Percentiles rank a stretch among this genome's conserved stretches.
Conservation (phyloP, 805 yeast genomes). For the Lachancea cidri region DNA sequence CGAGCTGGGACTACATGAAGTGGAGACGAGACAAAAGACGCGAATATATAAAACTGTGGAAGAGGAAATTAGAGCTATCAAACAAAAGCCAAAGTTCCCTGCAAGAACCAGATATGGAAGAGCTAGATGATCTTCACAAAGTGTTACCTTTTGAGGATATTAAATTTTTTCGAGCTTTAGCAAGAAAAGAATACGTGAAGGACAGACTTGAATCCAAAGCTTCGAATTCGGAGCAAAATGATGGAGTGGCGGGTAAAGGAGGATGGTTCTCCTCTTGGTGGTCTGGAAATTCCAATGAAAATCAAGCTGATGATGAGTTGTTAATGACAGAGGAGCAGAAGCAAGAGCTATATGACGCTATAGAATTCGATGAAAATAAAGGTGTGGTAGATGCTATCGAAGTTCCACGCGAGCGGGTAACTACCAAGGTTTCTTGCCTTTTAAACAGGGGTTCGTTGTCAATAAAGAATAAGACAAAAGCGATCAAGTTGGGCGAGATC, state of each 20-base stretch:
- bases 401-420: conserved; percentile 67
- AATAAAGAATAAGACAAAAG: conserved; percentile 36
- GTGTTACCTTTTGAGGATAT: conserved; percentile 70
- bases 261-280: conserved; percentile 78
- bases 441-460: conserved; percentile 75
- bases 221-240: conserved; percentile 10
- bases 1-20: conserved; percentile 85
- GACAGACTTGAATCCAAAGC: conserved; percentile 37
- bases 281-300: conserved; percentile 36
- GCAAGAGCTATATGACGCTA: conserved; percentile 85
- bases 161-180: conserved; percentile 76
- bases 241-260: conserved; percentile 12
- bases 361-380: conserved; percentile 75
- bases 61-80: conserved; percentile 41
- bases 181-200: conserved; percentile 59
- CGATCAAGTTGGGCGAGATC: conserved; percentile 61
- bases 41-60: conserved; percentile 65
- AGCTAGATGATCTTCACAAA: conserved; percentile 51
- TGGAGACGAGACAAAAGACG: conserved; percentile 68
- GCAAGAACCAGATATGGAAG: conserved; percentile 35
- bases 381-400: conserved; percentile 43
- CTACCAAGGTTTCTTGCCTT: conserved; percentile 60
- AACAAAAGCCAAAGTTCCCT: conserved; percentile 27
- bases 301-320: conserved; percentile 36
- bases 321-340: conserved; percentile 80